Base-by-base conservation (phyloP, 257 asterid genomes). In the Thymus quinquecostatus region DNA sequence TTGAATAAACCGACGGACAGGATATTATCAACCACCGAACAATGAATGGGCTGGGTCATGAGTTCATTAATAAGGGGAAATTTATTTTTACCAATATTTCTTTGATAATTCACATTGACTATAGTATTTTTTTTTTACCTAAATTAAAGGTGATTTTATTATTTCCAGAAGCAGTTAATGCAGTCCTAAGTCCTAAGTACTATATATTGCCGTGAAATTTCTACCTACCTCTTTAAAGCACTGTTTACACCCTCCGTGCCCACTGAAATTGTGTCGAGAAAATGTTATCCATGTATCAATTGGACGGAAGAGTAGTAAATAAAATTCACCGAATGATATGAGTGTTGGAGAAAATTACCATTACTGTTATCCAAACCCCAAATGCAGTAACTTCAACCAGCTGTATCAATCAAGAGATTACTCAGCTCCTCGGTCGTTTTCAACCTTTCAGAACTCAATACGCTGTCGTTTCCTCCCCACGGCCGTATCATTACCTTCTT, bases 181-280 rank as follows among this genome's bases (percentile, higher is more conserved):
- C 67, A 21, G 21, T 40, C 47, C 29, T 63, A 47, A 11, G 41
- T 38, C 41, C 14, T 0, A 2, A 10, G 5, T 41, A 68, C 60
- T 69, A 62, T 50, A 3, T 49, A 27, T 10, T 53, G 68, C 51
- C 58, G 58, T 75, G 36, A 76, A 21, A 76, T 64, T 56, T 38
- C 76, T 41, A 78, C 75, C 80, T 27, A 78, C 75, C 77, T 75
- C 68, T 54, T 69, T 45, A 81, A 70, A 64, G 71, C 67, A 10
- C 14, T 8, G 33, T 29, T 30, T 21, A 21, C 0, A 21, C 21
- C 21, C 21, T 21, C 21, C 21, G 21, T 21, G 21, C 21, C 21
- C 21, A 21, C 21, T 21, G 21, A 21, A 21, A 21, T 21, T 21
- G 21, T 21, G 0, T 21, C 21, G 14, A 14, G 36, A 59, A 45